Conservation (phyloP, 2,329 filamentous ascomycete species). For the Dactylonectria estremocensis region DNA sequence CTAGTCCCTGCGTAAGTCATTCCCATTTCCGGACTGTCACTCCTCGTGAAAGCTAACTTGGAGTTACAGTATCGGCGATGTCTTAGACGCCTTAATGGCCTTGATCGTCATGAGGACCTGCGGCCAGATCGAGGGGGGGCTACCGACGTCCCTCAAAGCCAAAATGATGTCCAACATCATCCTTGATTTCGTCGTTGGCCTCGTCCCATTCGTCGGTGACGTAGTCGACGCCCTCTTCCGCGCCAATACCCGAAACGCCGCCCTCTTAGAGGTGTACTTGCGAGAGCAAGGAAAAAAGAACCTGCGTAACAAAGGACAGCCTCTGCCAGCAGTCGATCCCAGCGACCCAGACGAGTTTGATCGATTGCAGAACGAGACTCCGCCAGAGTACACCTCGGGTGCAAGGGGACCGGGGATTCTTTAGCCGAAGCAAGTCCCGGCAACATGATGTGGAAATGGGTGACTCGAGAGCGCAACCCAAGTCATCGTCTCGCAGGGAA, state of each 20-base stretch:
- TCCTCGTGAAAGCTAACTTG: constrained; percentile 36
- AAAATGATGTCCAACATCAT: constrained; percentile 87
- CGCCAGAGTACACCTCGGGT: constrained; percentile 48
- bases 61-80: constrained; percentile 77
- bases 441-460: constrained; percentile 53
- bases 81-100: constrained; percentile 80
- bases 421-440: constrained; percentile 49
- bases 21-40: constrained; percentile 4
- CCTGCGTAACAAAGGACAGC: constrained; percentile 62
- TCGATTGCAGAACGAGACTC: constrained; percentile 50
- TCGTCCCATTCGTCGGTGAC: constrained; percentile 85
- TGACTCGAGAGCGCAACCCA: constrained; percentile 36
- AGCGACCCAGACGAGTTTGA: constrained; percentile 69
- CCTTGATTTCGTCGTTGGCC: constrained; percentile 80
- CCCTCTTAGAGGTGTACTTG: constrained; percentile 77
- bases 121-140: constrained; percentile 81
- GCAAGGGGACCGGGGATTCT: constrained; percentile 47
- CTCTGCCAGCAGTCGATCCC: constrained; percentile 65
- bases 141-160: constrained; percentile 72
- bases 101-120: constrained; percentile 82
- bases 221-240: constrained; percentile 80
- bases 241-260: constrained; percentile 83
- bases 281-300: constrained; percentile 77
- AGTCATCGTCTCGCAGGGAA: constrained; percentile 41
- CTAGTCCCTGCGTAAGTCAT: constrained; percentile 82